Evolutionary conservation across 306 rosid genomes (phyloP).

Genomic region (Astragalus membranaceus): DNA sequence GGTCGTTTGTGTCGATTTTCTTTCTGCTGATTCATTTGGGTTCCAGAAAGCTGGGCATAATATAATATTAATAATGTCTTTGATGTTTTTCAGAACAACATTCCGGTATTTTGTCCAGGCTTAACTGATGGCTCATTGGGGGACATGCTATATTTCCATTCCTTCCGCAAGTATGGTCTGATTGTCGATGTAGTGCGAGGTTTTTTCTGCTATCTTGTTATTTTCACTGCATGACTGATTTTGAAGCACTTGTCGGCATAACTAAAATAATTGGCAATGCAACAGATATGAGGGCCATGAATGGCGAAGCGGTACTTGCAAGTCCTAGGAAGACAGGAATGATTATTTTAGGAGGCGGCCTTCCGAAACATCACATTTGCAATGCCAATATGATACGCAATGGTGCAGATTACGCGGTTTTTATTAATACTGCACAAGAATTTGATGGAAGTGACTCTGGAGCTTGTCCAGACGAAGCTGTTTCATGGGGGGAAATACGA

Average conservation of each 20-base stretch:
- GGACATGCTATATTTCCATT: slow-evolving; percentile 93
- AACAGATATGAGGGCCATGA: slow-evolving; percentile 86
- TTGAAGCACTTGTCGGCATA: background rate
- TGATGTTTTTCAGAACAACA: slow-evolving; percentile 56
- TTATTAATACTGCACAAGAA: slow-evolving; percentile 88
- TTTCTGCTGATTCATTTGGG: background rate
- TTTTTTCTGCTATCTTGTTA: slow-evolving; percentile 8
- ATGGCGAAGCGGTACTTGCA: slow-evolving; percentile 89
- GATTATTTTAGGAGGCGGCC: slow-evolving; percentile 86
- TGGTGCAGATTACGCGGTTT: slow-evolving; percentile 91
- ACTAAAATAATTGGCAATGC: slow-evolving; percentile 16
- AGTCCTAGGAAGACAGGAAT: slow-evolving; percentile 88
- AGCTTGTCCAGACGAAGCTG: slow-evolving; percentile 90
- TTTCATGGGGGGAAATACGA: slow-evolving; percentile 90
- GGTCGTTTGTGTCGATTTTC: background rate
- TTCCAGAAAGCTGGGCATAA: background rate
- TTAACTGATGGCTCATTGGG: slow-evolving; percentile 95
- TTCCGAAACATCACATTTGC: slow-evolving; percentile 98
- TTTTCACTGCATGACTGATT: slow-evolving; percentile 1
- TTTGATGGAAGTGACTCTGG: slow-evolving; percentile 97
- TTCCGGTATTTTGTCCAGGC: slow-evolving; percentile 91
- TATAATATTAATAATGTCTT: background rate
- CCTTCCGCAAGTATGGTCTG: slow-evolving; percentile 74
- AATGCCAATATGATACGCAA: slow-evolving; percentile 99
- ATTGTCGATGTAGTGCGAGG: slow-evolving; percentile 78